phyloP scores from a whole-genome alignment of 1,139 yeast genomes.

The Diutina pseudorugosa region DNA sequence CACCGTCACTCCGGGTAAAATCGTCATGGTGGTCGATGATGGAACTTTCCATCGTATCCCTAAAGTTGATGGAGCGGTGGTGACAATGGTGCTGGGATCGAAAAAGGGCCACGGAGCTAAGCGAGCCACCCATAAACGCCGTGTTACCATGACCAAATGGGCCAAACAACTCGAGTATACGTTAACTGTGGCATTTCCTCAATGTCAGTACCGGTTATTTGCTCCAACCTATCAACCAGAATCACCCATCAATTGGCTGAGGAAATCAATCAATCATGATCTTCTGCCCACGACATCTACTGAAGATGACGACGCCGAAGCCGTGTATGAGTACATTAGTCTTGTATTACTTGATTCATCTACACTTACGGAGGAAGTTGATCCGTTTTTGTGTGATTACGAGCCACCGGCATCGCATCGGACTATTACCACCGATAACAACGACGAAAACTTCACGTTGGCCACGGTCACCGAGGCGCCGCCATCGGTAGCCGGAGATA shows the following conservation, averaged over 20 bases:
- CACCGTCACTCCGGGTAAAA: not conserved
- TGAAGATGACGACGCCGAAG: not conserved
- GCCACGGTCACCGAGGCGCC: not conserved
- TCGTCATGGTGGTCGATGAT: not conserved
- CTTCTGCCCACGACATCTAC: not conserved
- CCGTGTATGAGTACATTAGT: not conserved
- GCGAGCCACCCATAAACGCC: not conserved
- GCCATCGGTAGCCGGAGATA: not conserved
- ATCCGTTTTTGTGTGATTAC: not conserved
- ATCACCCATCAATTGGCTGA: not conserved
- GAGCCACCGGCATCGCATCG: not conserved
- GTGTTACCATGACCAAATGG: not conserved
- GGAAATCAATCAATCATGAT: not conserved
- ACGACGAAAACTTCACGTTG: not conserved
- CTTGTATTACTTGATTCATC: not conserved
- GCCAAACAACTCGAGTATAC: not conserved
- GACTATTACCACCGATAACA: not conserved
- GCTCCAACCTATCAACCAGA: not conserved
- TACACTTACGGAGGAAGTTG: not conserved
- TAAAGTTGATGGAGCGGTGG: not conserved
- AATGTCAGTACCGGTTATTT: not conserved
- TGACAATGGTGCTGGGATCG: not conserved
- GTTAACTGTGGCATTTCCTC: not conserved
- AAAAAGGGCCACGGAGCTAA: not conserved
- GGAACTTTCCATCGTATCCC: not conserved